phyloP scores from a whole-genome alignment of 1,284 basidiomycete genomes.

The Phylloboletellus chloephorus region DNA sequence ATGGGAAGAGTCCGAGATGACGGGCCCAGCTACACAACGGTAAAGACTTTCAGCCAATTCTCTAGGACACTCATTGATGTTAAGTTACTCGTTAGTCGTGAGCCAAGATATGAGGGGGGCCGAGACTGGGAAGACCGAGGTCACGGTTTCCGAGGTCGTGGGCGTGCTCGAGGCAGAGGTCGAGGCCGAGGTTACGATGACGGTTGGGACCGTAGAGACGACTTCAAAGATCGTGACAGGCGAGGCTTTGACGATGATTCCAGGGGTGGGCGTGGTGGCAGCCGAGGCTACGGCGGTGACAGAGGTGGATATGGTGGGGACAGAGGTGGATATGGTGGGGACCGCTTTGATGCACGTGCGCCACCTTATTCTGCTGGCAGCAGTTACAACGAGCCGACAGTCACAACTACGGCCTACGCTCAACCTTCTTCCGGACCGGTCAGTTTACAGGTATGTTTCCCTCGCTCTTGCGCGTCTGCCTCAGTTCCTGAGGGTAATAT shows the following conservation, averaged over 20 bases:
- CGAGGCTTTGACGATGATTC: slow-evolving; percentile 44
- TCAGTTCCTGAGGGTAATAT: slow-evolving; percentile 16
- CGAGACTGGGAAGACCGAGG: slow-evolving; percentile 48
- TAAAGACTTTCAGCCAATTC: slow-evolving; percentile 11
- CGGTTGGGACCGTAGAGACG: slow-evolving; percentile 43
- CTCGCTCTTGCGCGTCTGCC: neutral
- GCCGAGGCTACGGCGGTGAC: slow-evolving; percentile 33
- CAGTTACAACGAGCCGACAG: slow-evolving; percentile 31
- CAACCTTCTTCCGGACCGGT: slow-evolving; percentile 17
- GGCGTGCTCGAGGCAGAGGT: slow-evolving; percentile 40
- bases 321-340: slow-evolving; percentile 34
- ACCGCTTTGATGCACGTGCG: slow-evolving; percentile 35
- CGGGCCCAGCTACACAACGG: slow-evolving; percentile 36
- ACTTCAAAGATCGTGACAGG: slow-evolving; percentile 46
- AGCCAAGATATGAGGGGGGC: slow-evolving; percentile 31
- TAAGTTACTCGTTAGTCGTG: slow-evolving; percentile 17
- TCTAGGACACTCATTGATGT: slow-evolving; percentile 9
- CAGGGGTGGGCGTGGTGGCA: slow-evolving; percentile 34
- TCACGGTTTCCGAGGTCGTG: slow-evolving; percentile 37
- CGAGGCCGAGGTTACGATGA: slow-evolving; percentile 33
- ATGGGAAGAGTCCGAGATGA: slow-evolving; percentile 64
- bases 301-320: slow-evolving; percentile 35
- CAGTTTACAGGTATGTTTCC: slow-evolving; percentile 21
- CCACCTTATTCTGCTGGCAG: slow-evolving; percentile 27
- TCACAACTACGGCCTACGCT: slow-evolving; percentile 17